Conservation (phyloP, 2,329 filamentous ascomycete species). For the Cercospora zeina region DNA sequence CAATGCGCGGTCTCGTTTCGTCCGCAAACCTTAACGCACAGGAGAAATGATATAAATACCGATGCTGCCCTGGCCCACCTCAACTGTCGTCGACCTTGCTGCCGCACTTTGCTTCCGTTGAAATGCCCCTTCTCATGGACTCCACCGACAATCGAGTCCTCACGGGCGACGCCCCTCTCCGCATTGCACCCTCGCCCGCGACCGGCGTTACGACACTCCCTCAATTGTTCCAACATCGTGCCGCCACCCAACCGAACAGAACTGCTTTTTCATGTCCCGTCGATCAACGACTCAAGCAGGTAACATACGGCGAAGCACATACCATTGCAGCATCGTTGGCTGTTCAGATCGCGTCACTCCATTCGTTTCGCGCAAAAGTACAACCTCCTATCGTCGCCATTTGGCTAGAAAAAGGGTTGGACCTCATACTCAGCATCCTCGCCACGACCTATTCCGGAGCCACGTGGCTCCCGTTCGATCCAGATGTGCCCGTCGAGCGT, state of each 20-base stretch:
- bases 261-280: slow-evolving; percentile 29
- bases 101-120: not conserved
- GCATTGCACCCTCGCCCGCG: slow-evolving; percentile 24
- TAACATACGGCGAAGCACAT: slow-evolving; percentile 30
- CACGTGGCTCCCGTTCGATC: slow-evolving; percentile 33
- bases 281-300: slow-evolving; percentile 18
- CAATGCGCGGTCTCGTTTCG: not conserved
- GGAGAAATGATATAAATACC: not conserved
- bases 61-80: not conserved
- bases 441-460: slow-evolving; percentile 32
- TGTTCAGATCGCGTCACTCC: slow-evolving; percentile 18
- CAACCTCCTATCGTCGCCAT: slow-evolving; percentile 27
- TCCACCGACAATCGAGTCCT: slow-evolving; percentile 15
- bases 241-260: slow-evolving; percentile 19
- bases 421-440: slow-evolving; percentile 31
- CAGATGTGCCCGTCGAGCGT: slow-evolving; percentile 31
- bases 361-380: not conserved
- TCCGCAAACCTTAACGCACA: not conserved
- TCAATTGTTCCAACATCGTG: slow-evolving; percentile 25
- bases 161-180: slow-evolving; percentile 23
- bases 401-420: slow-evolving; percentile 32
- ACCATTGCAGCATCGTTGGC: slow-evolving; percentile 25
- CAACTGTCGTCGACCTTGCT: not conserved
- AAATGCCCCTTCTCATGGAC: not conserved
- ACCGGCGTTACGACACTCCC: slow-evolving; percentile 27